Evolutionary conservation across 345 rosid species (phyloP).

Genomic region (Boechera divaricarpa): DNA sequence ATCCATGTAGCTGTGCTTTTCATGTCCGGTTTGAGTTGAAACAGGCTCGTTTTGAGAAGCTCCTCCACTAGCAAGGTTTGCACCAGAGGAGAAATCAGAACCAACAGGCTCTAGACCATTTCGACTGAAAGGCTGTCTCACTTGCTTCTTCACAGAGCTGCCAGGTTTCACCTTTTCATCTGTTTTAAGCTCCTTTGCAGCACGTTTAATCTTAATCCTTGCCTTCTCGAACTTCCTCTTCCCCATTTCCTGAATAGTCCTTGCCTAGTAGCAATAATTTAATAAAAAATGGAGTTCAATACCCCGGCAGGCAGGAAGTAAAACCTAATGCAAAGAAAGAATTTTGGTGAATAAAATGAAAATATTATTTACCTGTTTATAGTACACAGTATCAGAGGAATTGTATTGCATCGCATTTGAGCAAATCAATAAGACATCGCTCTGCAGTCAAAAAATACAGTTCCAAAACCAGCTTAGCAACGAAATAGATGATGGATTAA

Average conservation of each 20-base stretch:
- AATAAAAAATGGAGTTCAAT: neutral
- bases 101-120: conserved; percentile 56
- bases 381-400: conserved; percentile 72
- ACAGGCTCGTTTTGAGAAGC: conserved; percentile 53
- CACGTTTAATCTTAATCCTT: conserved; percentile 56
- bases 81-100: conserved; percentile 72
- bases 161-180: conserved; percentile 56
- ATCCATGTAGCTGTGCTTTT: conserved; percentile 56
- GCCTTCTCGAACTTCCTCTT: conserved; percentile 72
- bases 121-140: conserved; percentile 58
- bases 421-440: conserved; percentile 75
- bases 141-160: conserved; percentile 58
- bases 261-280: conserved; percentile 57
- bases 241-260: conserved; percentile 73
- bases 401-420: conserved; percentile 89
- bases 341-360: conserved; percentile 20
- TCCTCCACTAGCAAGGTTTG: conserved; percentile 61
- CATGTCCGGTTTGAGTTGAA: conserved; percentile 52
- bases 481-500: neutral
- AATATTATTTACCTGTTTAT: conserved; percentile 63
- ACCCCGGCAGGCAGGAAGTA: neutral
- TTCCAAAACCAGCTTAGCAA: conserved; percentile 56
- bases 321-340: conserved; percentile 1
- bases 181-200: conserved; percentile 58
- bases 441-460: conserved; percentile 60